Base-by-base conservation (phyloP, 2,329 filamentous ascomycete genomes). In the Fusarium drepaniforme region DNA sequence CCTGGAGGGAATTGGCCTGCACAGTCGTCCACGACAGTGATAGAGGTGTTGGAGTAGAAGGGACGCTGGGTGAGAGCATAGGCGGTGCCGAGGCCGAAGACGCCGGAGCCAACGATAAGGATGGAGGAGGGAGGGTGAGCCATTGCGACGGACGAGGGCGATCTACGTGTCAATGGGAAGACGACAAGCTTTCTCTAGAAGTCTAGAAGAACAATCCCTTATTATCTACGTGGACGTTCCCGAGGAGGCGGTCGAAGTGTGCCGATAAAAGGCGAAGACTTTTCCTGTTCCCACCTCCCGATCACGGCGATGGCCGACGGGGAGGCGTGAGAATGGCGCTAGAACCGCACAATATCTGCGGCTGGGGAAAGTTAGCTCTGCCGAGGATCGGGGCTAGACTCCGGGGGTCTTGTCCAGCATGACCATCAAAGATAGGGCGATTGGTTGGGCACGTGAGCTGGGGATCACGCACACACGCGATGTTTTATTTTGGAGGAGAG, bases 61-160 rank as follows among this genome's bases (percentile, higher is more conserved):
- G 90, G 85, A 40, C 93, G 90, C 74, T 88, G 88, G 69, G 92
- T 86, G 57, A 98, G 89, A 16, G 93, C 88, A 74, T 92, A 90
- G 62, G 95, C 94, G 9, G 87, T 88, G 68, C 84, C 82, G 66
- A 89, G 88, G 74, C 91, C 91, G 75, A 92, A 92, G 72, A 91
- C 89, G 53, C 91, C 91, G n/a, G 90, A 90, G 66, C 93, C 93
- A 65, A 94, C 83, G 72, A 95, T 92, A 66, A 95, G 86, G 77
- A 94, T 87, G 23, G 88, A 89, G 56, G 82, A 80, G 18, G 86
- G 87, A 21, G 78, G 67, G 30, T 64, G 68, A 65, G 81, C 77
- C 83, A 83, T 83, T 64, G 73, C 61, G 69, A 73, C 69, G 49
- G 33, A 63, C 38, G 60, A 57, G 56, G 42, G 44, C 46, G 42